phyloP scores from a whole-genome alignment of 2,329 filamentous ascomycete species.

The Epichloe brachyelytri region DNA sequence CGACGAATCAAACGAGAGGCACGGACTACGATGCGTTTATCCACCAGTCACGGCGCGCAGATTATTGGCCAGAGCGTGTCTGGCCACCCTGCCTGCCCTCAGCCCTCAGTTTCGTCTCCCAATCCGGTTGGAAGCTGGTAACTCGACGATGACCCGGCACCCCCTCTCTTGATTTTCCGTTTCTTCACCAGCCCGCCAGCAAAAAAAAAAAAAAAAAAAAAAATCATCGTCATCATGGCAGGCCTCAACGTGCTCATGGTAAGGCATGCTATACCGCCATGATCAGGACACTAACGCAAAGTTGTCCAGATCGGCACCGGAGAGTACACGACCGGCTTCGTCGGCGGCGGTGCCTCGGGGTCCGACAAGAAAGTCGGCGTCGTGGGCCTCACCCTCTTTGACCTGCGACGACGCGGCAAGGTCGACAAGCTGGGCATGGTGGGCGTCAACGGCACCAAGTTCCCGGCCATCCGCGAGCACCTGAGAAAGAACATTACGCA shows the following conservation, averaged over 20 bases:
- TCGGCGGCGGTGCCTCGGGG: conserved; percentile 66
- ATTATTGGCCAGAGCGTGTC: too few relatives aligned
- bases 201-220: too few relatives aligned
- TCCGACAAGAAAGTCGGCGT: conserved; percentile 97
- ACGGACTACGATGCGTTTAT: too few relatives aligned
- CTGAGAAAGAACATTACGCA: conserved; percentile 76
- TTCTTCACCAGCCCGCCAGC: too few relatives aligned
- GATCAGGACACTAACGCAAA: conserved; percentile 11
- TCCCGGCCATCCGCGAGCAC: conserved; percentile 79
- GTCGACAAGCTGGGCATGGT: conserved; percentile 81
- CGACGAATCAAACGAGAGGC: too few relatives aligned
- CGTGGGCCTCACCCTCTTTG: conserved; percentile 79
- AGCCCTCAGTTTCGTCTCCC: too few relatives aligned
- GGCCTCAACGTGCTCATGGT: conserved; percentile 59
- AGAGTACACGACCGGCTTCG: conserved; percentile 94
- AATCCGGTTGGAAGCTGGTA: too few relatives aligned
- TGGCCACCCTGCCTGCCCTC: too few relatives aligned
- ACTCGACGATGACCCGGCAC: too few relatives aligned
- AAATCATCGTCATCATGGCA: conserved; percentile 28
- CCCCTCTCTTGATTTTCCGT: too few relatives aligned
- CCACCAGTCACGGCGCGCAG: too few relatives aligned
- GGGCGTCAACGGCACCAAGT: conserved; percentile 78
- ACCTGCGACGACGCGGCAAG: conserved; percentile 77
- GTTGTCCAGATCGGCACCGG: conserved; percentile 63
- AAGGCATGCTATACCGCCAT: conserved; percentile 17